Evolutionary conservation across 345 rosid species (phyloP).

Genomic region (Lepidium sativum): DNA sequence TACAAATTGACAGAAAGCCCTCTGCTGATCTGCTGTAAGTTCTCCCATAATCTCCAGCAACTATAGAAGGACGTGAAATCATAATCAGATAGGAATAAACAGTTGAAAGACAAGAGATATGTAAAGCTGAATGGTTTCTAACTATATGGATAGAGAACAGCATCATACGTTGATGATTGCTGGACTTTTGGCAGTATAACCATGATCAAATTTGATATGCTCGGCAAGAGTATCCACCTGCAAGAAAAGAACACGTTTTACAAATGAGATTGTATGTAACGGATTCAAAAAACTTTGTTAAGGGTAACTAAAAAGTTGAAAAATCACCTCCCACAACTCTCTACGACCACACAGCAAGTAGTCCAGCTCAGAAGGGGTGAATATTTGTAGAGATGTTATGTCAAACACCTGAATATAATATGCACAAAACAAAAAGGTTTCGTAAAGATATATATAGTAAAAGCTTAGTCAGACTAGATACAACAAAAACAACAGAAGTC

Average conservation of each 20-base stretch:
- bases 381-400: conserved; percentile 81
- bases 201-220: conserved; percentile 96
- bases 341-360: conserved; percentile 94
- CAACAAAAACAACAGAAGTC: neutral
- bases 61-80: conserved; percentile 31
- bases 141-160: neutral
- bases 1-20: conserved; percentile 95
- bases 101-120: neutral
- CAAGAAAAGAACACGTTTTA: conserved; percentile 5
- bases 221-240: conserved; percentile 88
- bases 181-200: conserved; percentile 95
- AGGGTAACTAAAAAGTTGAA: neutral
- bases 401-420: conserved; percentile 71
- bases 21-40: conserved; percentile 91
- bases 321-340: conserved; percentile 92
- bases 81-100: conserved; percentile 3
- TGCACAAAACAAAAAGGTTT: neutral
- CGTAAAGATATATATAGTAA: neutral
- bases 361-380: conserved; percentile 81
- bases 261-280: neutral
- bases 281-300: neutral
- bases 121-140: neutral
- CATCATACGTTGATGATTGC: conserved; percentile 65
- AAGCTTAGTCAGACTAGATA: neutral
- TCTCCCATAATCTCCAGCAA: conserved; percentile 98